A percentile compares a stretch with the other conserved stretches of the same genome.
Conservation (phyloP, 1,284 basidiomycete genomes). For the Coniophora puteana region DNA sequence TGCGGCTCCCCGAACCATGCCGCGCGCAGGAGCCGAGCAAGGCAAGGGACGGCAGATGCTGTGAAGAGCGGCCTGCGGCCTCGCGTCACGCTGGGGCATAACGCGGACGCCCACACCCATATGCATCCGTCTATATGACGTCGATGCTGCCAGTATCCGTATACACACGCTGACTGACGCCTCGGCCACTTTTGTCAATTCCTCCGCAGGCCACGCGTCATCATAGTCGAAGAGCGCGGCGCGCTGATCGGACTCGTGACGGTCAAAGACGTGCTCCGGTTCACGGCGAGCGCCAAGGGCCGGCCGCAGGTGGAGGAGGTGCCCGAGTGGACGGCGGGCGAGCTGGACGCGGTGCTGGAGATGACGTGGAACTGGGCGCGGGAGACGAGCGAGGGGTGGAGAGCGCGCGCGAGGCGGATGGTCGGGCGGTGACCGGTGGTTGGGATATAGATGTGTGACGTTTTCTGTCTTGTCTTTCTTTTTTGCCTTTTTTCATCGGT, state of each 20-base stretch:
- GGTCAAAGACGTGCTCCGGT: conserved; percentile 92
- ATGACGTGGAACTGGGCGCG: conserved; percentile 58
- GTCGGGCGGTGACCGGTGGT: conserved; percentile 30
- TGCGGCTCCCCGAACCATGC: no score
- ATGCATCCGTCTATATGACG: no score
- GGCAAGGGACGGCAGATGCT: no score
- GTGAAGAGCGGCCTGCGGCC: no score
- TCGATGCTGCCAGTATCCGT: neutral
- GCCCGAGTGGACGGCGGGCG: conserved; percentile 58
- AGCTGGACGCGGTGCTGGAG: conserved; percentile 59
- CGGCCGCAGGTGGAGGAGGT: conserved; percentile 50
- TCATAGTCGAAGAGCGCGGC: conserved; percentile 88
- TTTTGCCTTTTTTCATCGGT: no score
- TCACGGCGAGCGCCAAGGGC: conserved; percentile 54
- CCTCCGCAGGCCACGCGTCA: conserved; percentile 77
- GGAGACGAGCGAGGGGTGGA: conserved; percentile 30
- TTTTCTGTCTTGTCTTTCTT: no score
- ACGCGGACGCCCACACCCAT: no score
- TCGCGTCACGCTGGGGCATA: no score
- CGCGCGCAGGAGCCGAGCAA: no score
- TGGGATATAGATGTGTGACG: neutral
- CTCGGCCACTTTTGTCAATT: neutral
- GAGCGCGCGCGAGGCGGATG: conserved; percentile 38
- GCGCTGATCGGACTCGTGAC: conserved; percentile 85
- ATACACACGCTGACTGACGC: neutral